Evolutionary conservation across 2,329 filamentous ascomycete species (phyloP), one percentile per base, ranked within the genome.

Genomic region (Clarireedia hainanense): DNA sequence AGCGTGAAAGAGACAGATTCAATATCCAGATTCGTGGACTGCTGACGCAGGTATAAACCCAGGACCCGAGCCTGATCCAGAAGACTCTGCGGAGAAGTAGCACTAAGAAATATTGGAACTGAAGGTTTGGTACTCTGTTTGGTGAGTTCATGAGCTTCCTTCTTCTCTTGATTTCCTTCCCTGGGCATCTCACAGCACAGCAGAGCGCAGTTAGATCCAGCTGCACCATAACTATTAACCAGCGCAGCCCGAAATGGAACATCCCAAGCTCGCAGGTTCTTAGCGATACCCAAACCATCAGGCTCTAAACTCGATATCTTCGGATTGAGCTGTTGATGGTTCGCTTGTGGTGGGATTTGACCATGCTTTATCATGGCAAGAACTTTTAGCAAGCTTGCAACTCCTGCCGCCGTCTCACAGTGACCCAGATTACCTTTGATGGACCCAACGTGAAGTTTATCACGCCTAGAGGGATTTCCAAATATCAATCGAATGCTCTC

Each of bases 381-480:
- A 14, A 65, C 65, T 55, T 80, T 80, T 17, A 80, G 69, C 2
- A 79, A 23, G 0, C 68, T 68, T 0, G 69, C 68, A 0, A 79
- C 51, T 0, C 75, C 77, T 1, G 72, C 70, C 0, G 75, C 73
- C 0, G 69, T 71, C 59, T 78, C 76, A 0, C 64, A 61, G 57
- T 80, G 77, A 0, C 76, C 76, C 14, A 75, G 55, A 43, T 73
- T 72, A 5, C 70, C 64, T 58, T 74, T 73, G n/a, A 72, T 56
- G 26, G 63, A 60, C 2, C 60, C 65, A 24, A 70, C 57, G 26
- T 47, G 49, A 3, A 60, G 20, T 0, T 12, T 10, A 12, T 34
- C 20, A 4, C 14, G 23, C 20, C 55, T 46, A 20, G 24, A 14
- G 5, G 55, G 36, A 4, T 45, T 51, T 20, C 55, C 50, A 47